A percentile compares a stretch with the other conserved stretches of the same genome.
These are phyloP conservation scores for Poterioochromonas sp. DNA, from an alignment of 352 stramenopile species.

Conservation along the genomic window DNA sequence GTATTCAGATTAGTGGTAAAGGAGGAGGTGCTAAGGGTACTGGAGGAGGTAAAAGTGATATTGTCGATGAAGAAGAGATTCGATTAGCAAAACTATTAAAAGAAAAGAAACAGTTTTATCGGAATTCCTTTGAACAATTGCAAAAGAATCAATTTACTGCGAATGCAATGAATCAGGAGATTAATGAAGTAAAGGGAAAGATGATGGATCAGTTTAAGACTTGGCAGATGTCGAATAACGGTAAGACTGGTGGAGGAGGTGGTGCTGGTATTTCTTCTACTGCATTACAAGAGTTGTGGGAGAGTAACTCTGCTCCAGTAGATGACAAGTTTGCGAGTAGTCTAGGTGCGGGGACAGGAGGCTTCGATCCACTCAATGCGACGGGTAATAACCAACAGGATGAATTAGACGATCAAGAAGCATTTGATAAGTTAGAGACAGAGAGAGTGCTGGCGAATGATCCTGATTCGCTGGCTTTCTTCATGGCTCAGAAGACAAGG, in stretches of 20 bases:
- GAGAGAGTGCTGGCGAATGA: conserved; percentile 70
- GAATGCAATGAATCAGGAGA: not conserved
- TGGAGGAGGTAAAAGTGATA: conserved; percentile 50
- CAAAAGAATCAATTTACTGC: not conserved
- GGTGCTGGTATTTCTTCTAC: conserved; percentile 25
- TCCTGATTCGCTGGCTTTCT: conserved; percentile 77
- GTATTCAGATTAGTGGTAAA: conserved; percentile 34
- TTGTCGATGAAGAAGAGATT: conserved; percentile 84
- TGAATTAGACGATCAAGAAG: conserved; percentile 74
- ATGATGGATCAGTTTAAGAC: not conserved
- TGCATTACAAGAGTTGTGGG: too few species aligned
- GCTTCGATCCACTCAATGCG: conserved; percentile 26
- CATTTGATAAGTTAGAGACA: conserved; percentile 78
- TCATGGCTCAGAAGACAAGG: conserved; percentile 42
- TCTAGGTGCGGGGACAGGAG: conserved; percentile 29
- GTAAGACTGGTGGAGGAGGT: conserved; percentile 40
- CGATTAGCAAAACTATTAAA: conserved; percentile 58
- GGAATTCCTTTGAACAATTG: conserved; percentile 5
- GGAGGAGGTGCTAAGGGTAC: conserved; percentile 32
- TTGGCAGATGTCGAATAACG: conserved; percentile 57
- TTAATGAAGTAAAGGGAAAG: not conserved
- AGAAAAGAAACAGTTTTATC: conserved; percentile 19
- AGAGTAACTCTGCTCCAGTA: not conserved
- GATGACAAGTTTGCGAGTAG: conserved; percentile 25
- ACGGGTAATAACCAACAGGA: conserved; percentile 52